These are phyloP conservation scores for Aureobasidium musti DNA, from an alignment of 2,329 filamentous ascomycete genomes.

Conservation along the genomic window DNA sequence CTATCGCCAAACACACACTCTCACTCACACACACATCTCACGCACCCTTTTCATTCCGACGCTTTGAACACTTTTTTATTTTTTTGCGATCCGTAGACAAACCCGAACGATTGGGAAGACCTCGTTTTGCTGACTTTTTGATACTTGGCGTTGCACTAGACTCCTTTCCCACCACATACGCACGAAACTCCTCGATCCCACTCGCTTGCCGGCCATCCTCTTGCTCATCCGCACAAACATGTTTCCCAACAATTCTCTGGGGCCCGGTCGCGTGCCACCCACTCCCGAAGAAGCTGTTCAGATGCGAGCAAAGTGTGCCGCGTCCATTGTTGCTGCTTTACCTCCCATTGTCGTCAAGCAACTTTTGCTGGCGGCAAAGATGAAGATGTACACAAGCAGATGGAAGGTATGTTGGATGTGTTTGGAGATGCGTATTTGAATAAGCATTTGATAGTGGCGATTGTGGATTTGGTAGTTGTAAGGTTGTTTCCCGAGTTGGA, in stretches of 20 bases:
- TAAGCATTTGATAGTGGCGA: constrained; percentile 81
- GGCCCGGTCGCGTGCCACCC: constrained; percentile 62
- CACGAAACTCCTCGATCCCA: constrained; percentile 47
- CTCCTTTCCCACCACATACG: constrained; percentile 51
- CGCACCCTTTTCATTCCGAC: neutral
- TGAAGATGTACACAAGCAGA: constrained; percentile 43
- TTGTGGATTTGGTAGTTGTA: constrained; percentile 80
- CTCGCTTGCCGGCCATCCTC: constrained; percentile 54
- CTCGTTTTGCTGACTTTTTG: neutral
- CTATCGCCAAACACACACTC: neutral
- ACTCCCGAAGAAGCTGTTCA: constrained; percentile 60
- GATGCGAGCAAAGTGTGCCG: constrained; percentile 68
- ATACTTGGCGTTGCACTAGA: constrained; percentile 38
- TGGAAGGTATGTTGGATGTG: constrained; percentile 65
- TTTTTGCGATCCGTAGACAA: neutral
- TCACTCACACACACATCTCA: neutral
- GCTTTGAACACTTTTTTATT: neutral
- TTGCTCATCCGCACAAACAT: constrained; percentile 72
- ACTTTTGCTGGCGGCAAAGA: constrained; percentile 46
- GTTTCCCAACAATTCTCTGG: constrained; percentile 82
- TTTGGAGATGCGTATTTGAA: constrained; percentile 87
- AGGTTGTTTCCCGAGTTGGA: constrained; percentile 79
- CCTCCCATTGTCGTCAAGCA: constrained; percentile 49
- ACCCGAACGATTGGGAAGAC: constrained; percentile 16
- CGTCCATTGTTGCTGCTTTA: constrained; percentile 54